Evolutionary conservation across 2,329 filamentous ascomycete genomes (phyloP), one percentile per base, ranked within the genome.

Genomic region (Phoma sp.): DNA sequence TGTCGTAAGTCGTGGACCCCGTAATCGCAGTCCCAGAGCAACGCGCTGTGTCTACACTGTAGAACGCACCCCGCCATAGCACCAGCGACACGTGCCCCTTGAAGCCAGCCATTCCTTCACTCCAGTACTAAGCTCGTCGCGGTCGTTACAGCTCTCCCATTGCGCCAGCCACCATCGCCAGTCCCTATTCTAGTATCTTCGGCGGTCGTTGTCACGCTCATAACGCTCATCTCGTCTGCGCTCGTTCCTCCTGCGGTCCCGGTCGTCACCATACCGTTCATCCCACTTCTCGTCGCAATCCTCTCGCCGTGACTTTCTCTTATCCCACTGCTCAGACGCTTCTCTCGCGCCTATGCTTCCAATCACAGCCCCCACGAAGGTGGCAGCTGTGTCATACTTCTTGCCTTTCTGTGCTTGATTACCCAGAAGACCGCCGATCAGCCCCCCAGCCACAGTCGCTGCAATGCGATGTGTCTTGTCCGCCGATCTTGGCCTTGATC

Each of bases 361-460:
- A 13, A 74, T 55, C 5, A 76, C 65, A 10, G 74, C 74, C 3
- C 73, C 71, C 6, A 58, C 71, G 15, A 76, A 61, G 3, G 73
- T 74, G 4, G 70, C 65, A 25, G 69, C 55, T 1, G 65, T 70
- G 27, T 72, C 65, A 32, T 62, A 65, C 55, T 68, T 69, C 37
- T 65, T 68, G 29, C 68, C 61, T 45, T 68, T 67, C 40, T 64
- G 61, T 2, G 43, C 40, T 33, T 60, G 61, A 7, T 57, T 68
- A 22, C 70, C 73, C 2, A 70, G 52, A 6, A 75, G 37, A 0
- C 74, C 74, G 17, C 74, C 74, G 2, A 70, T 68, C 17, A 76
- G 44, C 10, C 71, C 73, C 2, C 74, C 74, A 27, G 72, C 62
- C 1, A 75, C 55, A 0, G 67, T 68, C 2, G 67, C 69, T 8